Conservation (phyloP, 2,329 filamentous ascomycete species). For the Chaetomium olivaceum region DNA sequence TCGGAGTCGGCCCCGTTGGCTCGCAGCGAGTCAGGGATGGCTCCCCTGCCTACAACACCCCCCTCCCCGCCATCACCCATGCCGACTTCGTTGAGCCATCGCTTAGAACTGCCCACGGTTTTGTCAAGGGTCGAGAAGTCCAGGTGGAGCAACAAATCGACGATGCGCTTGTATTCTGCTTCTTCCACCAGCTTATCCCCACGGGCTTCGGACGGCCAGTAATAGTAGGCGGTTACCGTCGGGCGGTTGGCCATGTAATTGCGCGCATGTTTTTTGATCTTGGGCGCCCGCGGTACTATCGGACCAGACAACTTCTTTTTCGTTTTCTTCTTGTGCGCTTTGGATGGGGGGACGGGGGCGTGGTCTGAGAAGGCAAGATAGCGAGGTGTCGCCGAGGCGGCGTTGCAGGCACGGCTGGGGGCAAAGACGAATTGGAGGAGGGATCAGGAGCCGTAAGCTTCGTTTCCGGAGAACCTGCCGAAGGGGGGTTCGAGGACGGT, state of each 20-base stretch:
- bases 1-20: slow-evolving; percentile 25
- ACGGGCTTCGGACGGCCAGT: slow-evolving; percentile 62
- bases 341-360: slow-evolving; percentile 27
- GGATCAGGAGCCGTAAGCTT: slow-evolving; percentile 35
- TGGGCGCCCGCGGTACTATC: slow-evolving; percentile 64
- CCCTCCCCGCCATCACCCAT: slow-evolving; percentile 55
- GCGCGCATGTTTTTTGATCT: slow-evolving; percentile 60
- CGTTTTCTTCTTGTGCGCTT: slow-evolving; percentile 41
- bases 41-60: slow-evolving; percentile 47
- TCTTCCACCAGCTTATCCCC: slow-evolving; percentile 65
- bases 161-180: slow-evolving; percentile 64
- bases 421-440: slow-evolving; percentile 34
- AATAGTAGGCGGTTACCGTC: slow-evolving; percentile 61
- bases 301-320: slow-evolving; percentile 54
- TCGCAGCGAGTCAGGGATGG: slow-evolving; percentile 31
- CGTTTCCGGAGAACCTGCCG: slow-evolving; percentile 6
- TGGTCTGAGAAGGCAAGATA: slow-evolving; percentile 9
- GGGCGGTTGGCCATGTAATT: slow-evolving; percentile 53
- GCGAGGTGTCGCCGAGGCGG: slow-evolving; percentile 36
- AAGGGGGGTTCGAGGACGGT: background rate
- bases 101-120: slow-evolving; percentile 62
- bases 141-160: slow-evolving; percentile 69
- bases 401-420: slow-evolving; percentile 34
- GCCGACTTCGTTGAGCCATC: slow-evolving; percentile 70
- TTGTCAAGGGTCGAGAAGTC: slow-evolving; percentile 69